A percentile compares a stretch with the other conserved stretches of the same genome.
Evolutionary conservation across 2,329 filamentous ascomycete genomes (phyloP).

Genomic region (Fusarium sp.): DNA sequence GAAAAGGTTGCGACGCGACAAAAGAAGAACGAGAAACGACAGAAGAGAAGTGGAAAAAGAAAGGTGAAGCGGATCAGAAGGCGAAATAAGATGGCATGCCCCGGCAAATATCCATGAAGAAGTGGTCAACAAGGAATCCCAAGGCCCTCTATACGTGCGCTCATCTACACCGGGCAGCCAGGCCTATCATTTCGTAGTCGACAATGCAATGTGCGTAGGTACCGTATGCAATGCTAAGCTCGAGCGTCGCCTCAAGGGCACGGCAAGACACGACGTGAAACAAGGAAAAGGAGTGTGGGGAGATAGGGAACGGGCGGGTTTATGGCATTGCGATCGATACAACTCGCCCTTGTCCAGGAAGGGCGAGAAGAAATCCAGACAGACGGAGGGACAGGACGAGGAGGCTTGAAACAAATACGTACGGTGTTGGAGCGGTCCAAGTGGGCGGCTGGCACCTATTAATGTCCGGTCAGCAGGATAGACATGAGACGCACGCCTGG

Average conservation of each 20-base stretch:
- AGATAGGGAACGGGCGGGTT: slow-evolving; percentile 28
- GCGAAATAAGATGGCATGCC: slow-evolving; percentile 26
- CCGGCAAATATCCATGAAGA: slow-evolving; percentile 40
- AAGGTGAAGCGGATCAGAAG: slow-evolving; percentile 26
- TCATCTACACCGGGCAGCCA: slow-evolving; percentile 43
- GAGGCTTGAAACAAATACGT: slow-evolving; percentile 45
- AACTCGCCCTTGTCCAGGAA: slow-evolving; percentile 40
- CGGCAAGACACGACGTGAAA: slow-evolving; percentile 24
- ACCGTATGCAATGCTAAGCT: slow-evolving; percentile 9
- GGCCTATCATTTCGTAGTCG: slow-evolving; percentile 37
- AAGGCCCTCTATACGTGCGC: slow-evolving; percentile 39
- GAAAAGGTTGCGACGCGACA: slow-evolving; percentile 8
- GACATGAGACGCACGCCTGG: slow-evolving; percentile 41
- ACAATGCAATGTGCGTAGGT: not conserved
- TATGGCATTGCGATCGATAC: slow-evolving; percentile 45
- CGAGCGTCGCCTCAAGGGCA: slow-evolving; percentile 20
- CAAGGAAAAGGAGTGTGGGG: slow-evolving; percentile 41
- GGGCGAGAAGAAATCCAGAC: slow-evolving; percentile 35
- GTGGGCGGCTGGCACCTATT: slow-evolving; percentile 45
- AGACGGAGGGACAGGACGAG: slow-evolving; percentile 31
- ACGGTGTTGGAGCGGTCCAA: slow-evolving; percentile 33
- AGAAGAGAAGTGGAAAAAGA: slow-evolving; percentile 23
- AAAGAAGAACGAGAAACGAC: slow-evolving; percentile 19
- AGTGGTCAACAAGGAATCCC: slow-evolving; percentile 35
- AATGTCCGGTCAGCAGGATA: slow-evolving; percentile 44